These are phyloP conservation scores for Nemania sp. DNA, from an alignment of 2,329 filamentous ascomycete genomes.

Conservation along the genomic window DNA sequence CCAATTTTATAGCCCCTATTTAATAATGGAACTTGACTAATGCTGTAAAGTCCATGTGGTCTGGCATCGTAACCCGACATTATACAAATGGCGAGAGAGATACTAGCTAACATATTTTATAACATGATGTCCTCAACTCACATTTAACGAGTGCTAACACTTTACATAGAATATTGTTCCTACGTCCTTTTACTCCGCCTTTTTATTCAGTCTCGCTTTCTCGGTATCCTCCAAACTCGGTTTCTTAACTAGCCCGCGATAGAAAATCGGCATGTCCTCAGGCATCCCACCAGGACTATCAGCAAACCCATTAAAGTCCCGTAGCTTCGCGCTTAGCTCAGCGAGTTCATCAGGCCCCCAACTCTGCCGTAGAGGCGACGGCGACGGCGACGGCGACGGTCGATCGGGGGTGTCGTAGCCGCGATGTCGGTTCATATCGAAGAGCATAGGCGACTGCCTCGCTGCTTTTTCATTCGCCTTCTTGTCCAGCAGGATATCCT, in stretches of 20 bases:
- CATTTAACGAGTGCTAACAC: too few relatives aligned
- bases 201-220: too few relatives aligned
- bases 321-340: slow-evolving; percentile 9
- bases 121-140: background rate
- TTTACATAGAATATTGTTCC: too few relatives aligned
- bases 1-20: background rate
- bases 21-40: background rate
- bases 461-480: background rate
- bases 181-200: too few relatives aligned
- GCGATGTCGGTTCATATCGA: background rate
- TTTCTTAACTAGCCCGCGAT: background rate
- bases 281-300: background rate
- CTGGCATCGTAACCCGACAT: too few relatives aligned
- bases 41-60: background rate
- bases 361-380: slow-evolving; percentile 33
- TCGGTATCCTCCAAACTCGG: background rate
- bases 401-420: slow-evolving; percentile 3
- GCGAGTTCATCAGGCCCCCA: slow-evolving; percentile 29
- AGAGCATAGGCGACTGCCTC: too few relatives aligned
- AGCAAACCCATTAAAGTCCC: background rate
- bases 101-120: background rate
- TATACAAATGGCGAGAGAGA: too few relatives aligned
- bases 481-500: slow-evolving; percentile 23
- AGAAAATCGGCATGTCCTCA: background rate
- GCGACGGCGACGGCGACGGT: slow-evolving; percentile 30